phyloP scores from a whole-genome alignment of 495 filamentous ascomycete genomes.

The Penicillium subrubescens region DNA sequence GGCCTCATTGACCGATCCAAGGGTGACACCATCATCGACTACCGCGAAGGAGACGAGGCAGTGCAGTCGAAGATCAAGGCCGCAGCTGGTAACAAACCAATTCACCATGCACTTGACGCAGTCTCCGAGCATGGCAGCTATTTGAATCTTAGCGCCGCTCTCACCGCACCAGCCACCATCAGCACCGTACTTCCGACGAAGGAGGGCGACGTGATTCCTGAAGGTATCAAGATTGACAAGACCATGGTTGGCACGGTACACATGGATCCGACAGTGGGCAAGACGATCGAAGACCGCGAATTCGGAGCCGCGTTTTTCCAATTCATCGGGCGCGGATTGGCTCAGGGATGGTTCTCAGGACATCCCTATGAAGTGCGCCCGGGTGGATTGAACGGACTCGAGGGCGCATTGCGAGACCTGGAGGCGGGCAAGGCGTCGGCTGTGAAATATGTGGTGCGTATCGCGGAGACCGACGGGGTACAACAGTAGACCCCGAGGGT shows the following conservation, averaged over 20 bases:
- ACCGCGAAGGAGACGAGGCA: slow-evolving; percentile 51
- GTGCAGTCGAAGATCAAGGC: slow-evolving; percentile 26
- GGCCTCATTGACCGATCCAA: slow-evolving; percentile 60
- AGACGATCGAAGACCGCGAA: slow-evolving; percentile 44
- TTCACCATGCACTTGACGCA: slow-evolving; percentile 61
- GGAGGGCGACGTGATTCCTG: slow-evolving; percentile 33
- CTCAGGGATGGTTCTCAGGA: slow-evolving; percentile 60
- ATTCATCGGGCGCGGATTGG: slow-evolving; percentile 54
- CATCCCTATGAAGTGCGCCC: slow-evolving; percentile 65
- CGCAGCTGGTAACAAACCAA: slow-evolving; percentile 14
- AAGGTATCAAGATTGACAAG: slow-evolving; percentile 11
- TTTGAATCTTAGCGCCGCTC: slow-evolving; percentile 23
- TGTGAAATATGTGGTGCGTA: slow-evolving; percentile 69
- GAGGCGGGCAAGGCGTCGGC: slow-evolving; percentile 67
- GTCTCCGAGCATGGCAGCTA: slow-evolving; percentile 55
- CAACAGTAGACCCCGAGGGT: slow-evolving; percentile 1
- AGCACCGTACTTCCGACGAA: slow-evolving; percentile 54
- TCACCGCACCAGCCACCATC: slow-evolving; percentile 44
- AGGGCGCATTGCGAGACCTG: slow-evolving; percentile 57
- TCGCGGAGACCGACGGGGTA: slow-evolving; percentile 58
- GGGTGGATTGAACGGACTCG: slow-evolving; percentile 60
- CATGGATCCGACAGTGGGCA: slow-evolving; percentile 7
- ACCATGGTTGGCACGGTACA: slow-evolving; percentile 24
- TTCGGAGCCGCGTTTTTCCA: slow-evolving; percentile 59
- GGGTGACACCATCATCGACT: slow-evolving; percentile 73